These are phyloP conservation scores for Ascochyta pisi DNA, from an alignment of 2,329 filamentous ascomycete species.

Conservation along the genomic window DNA sequence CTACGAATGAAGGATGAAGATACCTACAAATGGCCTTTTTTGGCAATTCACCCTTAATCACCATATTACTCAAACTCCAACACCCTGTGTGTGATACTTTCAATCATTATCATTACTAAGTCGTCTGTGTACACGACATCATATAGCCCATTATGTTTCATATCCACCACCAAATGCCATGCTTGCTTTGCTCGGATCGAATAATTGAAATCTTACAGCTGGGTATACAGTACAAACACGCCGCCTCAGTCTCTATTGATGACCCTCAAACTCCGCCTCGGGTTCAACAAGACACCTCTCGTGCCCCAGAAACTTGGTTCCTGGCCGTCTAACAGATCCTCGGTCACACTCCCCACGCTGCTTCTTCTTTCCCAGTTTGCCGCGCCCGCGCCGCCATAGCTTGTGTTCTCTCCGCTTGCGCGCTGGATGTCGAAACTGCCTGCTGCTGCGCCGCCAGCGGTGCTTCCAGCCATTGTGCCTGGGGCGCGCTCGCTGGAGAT, in stretches of 20 bases:
- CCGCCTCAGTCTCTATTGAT: constrained; percentile 63
- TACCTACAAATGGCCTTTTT: too few relatives aligned
- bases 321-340: constrained; percentile 66
- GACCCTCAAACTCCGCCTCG: constrained; percentile 71
- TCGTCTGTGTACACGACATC: constrained; percentile 1
- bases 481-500: constrained; percentile 34
- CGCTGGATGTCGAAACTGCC: constrained; percentile 30
- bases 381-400: constrained; percentile 28
- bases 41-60: not conserved
- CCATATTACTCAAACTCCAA: too few relatives aligned
- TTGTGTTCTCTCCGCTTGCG: constrained; percentile 21
- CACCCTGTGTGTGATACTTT: too few relatives aligned
- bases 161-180: not conserved
- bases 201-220: not conserved
- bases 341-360: constrained; percentile 58
- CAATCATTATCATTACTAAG: constrained; percentile 6
- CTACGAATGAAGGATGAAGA: too few relatives aligned
- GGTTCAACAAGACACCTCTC: constrained; percentile 68
- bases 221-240: constrained; percentile 3
- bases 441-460: constrained; percentile 25
- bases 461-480: constrained; percentile 23
- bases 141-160: not conserved
- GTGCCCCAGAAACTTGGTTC: constrained; percentile 74
- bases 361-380: constrained; percentile 45
- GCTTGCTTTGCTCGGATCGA: not conserved